phyloP scores from a whole-genome alignment of 2,329 filamentous ascomycete genomes.

The Rhynchosporium agropyri region DNA sequence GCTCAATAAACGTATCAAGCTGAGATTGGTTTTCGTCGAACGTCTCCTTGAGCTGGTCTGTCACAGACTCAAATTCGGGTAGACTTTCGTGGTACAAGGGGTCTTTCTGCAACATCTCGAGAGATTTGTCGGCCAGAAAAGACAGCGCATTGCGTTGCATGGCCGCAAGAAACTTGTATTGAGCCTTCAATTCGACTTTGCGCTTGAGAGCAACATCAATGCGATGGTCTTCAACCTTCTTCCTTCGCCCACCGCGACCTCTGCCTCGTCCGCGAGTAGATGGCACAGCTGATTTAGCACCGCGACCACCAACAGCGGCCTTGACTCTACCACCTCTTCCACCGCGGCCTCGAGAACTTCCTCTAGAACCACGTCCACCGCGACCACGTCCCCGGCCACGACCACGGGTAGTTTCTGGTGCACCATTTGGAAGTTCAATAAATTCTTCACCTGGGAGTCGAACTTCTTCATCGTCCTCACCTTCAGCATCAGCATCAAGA shows the following conservation, averaged over 20 bases:
- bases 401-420: slow-evolving; percentile 21
- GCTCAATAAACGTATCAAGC: background rate
- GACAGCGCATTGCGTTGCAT: slow-evolving; percentile 35
- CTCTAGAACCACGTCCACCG: slow-evolving; percentile 25
- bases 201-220: slow-evolving; percentile 40
- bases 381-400: slow-evolving; percentile 36
- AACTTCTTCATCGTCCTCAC: background rate
- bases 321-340: slow-evolving; percentile 28
- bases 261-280: slow-evolving; percentile 27
- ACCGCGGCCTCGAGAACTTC: slow-evolving; percentile 27
- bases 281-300: slow-evolving; percentile 10
- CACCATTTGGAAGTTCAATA: slow-evolving; percentile 12
- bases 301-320: slow-evolving; percentile 20
- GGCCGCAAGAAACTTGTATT: slow-evolving; percentile 37
- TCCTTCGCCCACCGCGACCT: slow-evolving; percentile 35
- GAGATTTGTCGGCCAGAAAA: slow-evolving; percentile 37
- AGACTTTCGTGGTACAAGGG: slow-evolving; percentile 37
- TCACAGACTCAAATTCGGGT: slow-evolving; percentile 37
- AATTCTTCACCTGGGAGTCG: slow-evolving; percentile 14
- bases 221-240: slow-evolving; percentile 36
- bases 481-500: slow-evolving; percentile 11
- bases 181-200: slow-evolving; percentile 34
- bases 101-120: slow-evolving; percentile 33
- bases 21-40: slow-evolving; percentile 25
- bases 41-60: slow-evolving; percentile 28